These are phyloP conservation scores for Microascus cirrosus DNA, from an alignment of 2,329 filamentous ascomycete species.

Conservation along the genomic window DNA sequence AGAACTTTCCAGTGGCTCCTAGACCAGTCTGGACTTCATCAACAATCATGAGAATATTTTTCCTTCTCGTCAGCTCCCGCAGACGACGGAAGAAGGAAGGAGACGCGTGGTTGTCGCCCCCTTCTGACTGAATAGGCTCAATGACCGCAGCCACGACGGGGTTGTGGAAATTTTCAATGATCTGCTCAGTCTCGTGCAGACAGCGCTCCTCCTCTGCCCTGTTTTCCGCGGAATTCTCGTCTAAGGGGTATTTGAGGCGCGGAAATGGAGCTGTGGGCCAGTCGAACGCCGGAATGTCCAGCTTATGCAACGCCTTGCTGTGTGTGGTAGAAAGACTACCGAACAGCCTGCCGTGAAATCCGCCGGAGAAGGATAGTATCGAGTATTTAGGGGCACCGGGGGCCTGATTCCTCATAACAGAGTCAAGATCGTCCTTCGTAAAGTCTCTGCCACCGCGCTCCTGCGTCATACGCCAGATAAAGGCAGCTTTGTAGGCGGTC, in stretches of 20 bases:
- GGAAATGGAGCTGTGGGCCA: conserved; percentile 91
- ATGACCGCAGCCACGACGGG: conserved; percentile 64
- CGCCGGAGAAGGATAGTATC: conserved; percentile 80
- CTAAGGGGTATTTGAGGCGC: conserved; percentile 73
- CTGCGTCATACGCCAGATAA: conserved; percentile 74
- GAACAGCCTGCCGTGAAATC: conserved; percentile 85
- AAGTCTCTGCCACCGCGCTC: conserved; percentile 76
- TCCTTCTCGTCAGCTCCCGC: conserved; percentile 57
- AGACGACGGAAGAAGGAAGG: conserved; percentile 68
- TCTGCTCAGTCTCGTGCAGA: conserved; percentile 59
- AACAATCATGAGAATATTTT: conserved; percentile 64
- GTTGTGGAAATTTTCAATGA: conserved; percentile 56
- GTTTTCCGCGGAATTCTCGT: conserved; percentile 70
- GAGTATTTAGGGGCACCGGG: conserved; percentile 69
- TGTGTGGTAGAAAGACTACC: conserved; percentile 80
- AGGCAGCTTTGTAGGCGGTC: conserved; percentile 88
- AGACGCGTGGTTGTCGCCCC: conserved; percentile 74
- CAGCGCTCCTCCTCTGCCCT: conserved; percentile 47
- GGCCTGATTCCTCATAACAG: conserved; percentile 67
- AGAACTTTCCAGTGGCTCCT: conserved; percentile 75
- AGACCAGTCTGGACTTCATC: conserved; percentile 79
- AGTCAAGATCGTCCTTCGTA: conserved; percentile 61
- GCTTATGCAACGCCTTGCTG: conserved; percentile 88
- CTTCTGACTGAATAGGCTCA: conserved; percentile 74
- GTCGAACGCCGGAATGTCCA: conserved; percentile 90